Conservation (phyloP, 768 basidiomycete genomes). For the Termitomyces bulborhizus region DNA sequence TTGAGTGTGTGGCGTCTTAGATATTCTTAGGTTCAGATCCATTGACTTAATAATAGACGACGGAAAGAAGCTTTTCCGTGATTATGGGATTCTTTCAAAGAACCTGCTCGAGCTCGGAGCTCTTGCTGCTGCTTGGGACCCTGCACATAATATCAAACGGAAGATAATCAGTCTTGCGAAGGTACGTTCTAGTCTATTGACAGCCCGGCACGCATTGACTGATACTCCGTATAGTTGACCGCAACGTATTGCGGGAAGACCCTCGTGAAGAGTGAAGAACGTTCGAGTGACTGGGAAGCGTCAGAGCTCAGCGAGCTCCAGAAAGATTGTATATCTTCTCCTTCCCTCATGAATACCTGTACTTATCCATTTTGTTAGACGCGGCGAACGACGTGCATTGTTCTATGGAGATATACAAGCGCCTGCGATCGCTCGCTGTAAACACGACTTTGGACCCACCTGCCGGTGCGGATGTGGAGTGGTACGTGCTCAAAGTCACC, state of each 20-base stretch:
- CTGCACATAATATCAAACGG: slow-evolving; percentile 15
- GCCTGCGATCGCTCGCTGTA: slow-evolving; percentile 20
- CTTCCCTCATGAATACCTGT: not conserved
- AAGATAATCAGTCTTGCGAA: slow-evolving; percentile 27
- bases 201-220: not conserved
- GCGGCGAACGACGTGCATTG: slow-evolving; percentile 33
- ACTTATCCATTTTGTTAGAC: slow-evolving; percentile 18
- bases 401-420: slow-evolving; percentile 22
- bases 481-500: not conserved
- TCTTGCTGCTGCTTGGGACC: slow-evolving; percentile 25
- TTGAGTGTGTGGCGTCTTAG: slow-evolving; percentile 16
- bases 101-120: slow-evolving; percentile 30
- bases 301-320: slow-evolving; percentile 14
- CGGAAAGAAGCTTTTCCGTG: slow-evolving; percentile 30
- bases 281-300: slow-evolving; percentile 30
- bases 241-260: slow-evolving; percentile 24
- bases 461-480: not conserved
- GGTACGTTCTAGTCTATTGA: slow-evolving; percentile 10
- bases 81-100: slow-evolving; percentile 30
- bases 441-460: not conserved
- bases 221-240: slow-evolving; percentile 19
- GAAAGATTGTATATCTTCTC: slow-evolving; percentile 20
- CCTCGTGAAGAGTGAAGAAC: slow-evolving; percentile 23
- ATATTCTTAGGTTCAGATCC: not conserved
- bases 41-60: slow-evolving; percentile 22